Evolutionary conservation across 129 eudicot species (phyloP), one percentile per base, ranked within the genome.

Genomic region (Helichrysum umbraculigerum): DNA sequence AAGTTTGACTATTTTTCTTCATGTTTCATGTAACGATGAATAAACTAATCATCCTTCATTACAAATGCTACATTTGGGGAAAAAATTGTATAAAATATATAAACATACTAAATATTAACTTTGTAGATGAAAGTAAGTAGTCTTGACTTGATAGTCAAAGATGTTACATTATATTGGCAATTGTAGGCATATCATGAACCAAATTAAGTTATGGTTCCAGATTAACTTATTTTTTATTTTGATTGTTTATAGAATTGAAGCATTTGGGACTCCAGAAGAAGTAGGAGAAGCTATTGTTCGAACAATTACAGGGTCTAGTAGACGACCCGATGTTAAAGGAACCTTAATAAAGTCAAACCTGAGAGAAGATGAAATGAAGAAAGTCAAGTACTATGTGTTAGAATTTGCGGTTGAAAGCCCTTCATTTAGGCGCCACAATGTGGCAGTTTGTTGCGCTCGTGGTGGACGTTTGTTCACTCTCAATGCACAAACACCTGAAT

Each of bases 401-500:
- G 99, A 91, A 72, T 94, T 86, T 60, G 74, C 64, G 66, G 93
- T 94, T 3, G 93, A 91, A 69, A 91, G 96, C 74, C 87, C 97
- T 21, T 68, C 78, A 25, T 91, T 95, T 77, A 76, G 68, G 76
- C 84, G 97, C 3, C 94, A 91, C 78, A 91, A 91, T 78, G 87
- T 95, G 44, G 91, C 94, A 28, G 91, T 95, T 25, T 95, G 96
- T 60, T 89, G 97, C 73, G 92, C 82, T 58, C 42, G 72, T 33
- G 80, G 62, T 1, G 92, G 99, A 7, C 86, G 83, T 83, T 76
- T 94, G 59, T 88, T 87, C 79, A 91, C 98, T 66, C 73, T 91
- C 37, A 89, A 87, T 76, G 97, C 93, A 8, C 99, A 94, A 25
- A 82, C 97, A 20, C 94, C 99, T 0, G 93, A 91, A 83, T 88